A percentile compares a stretch with the other conserved stretches of the same genome.
phyloP scores from a whole-genome alignment of 345 rosid genomes.

The Populus pruinosa region DNA sequence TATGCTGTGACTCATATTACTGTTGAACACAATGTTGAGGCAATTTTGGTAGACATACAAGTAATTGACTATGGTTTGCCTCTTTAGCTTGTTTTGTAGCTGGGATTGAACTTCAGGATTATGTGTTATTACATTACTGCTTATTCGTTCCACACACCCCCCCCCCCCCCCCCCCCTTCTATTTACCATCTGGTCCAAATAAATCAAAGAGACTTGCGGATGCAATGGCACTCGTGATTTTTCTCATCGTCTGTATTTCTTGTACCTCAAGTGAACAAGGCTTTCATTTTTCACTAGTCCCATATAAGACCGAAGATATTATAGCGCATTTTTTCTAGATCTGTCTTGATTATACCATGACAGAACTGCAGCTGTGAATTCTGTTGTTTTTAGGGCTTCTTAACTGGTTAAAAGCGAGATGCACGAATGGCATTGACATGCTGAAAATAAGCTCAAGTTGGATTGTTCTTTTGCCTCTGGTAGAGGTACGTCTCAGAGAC shows the following conservation, averaged over 20 bases:
- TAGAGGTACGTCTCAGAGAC: background rate
- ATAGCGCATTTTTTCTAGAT: background rate
- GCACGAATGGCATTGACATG: background rate
- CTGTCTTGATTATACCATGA: background rate
- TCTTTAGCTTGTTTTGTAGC: slow-evolving; percentile 14
- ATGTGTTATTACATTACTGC: background rate
- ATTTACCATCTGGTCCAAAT: background rate
- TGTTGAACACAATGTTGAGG: slow-evolving; percentile 22
- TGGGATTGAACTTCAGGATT: slow-evolving; percentile 3
- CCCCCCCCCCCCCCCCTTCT: background rate
- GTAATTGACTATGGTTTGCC: slow-evolving; percentile 17
- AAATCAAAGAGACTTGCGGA: background rate
- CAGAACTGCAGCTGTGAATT: too few relatives aligned
- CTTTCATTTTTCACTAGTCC: background rate
- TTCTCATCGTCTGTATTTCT: background rate
- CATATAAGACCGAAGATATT: background rate
- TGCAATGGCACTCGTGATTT: background rate
- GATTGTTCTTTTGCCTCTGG: background rate
- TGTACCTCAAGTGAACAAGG: background rate
- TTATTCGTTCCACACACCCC: too few relatives aligned
- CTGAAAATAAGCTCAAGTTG: background rate
- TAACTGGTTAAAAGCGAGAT: too few relatives aligned
- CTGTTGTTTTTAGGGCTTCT: too few relatives aligned
- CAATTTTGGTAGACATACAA: slow-evolving; percentile 44
- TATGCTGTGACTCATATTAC: slow-evolving; percentile 10